Evolutionary conservation across 164 flowering plant genomes (phyloP), one percentile per base, ranked within the genome.

Genomic region (Umbellularia californica): DNA sequence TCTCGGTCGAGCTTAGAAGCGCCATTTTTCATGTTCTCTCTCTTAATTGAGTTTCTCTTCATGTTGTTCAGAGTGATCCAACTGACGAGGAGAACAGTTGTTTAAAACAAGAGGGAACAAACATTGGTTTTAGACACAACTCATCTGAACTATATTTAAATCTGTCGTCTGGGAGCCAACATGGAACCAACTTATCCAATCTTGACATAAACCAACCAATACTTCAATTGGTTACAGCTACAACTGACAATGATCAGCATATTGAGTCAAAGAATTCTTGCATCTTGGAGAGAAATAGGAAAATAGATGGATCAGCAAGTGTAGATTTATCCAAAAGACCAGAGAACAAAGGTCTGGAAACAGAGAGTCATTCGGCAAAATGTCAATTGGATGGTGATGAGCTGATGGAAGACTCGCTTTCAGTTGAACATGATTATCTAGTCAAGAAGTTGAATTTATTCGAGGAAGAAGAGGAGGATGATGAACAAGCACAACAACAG

Each of bases 31-130:
- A 15, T 55, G 13, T 5, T 15, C 11, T 41, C 60, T 55, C 60
- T 20, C 60, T 52, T 3, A 22, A 17, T 22, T 64, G 67, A 22
- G 67, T 55, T 3, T 64, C 27, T 64, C 47, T 67, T 30, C 41
- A 67, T 67, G 69, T 22, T 5, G 33, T 55, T 90, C 47, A 92
- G 97, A 83, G 70, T 81, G 82, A 79, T 79, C 89, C 94, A 2
- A 66, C n/a, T 14, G 92, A 88, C 5, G 97, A 79, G n/a, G 93
- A 86, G 2, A 90, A 86, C 58, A 82, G 28, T 70, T 69, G 58
- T 20, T 52, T 41, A n/a, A 69, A 33, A 2, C 60, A 15, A 15
- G 5, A 55, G 0, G 47, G 47, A 35, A 35, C 47, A 35, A 35
- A 35, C 47, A 35, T 35, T 55, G 60, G n/a, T 35, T 6, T 7